A percentile compares a stretch with the other conserved stretches of the same genome.
These are phyloP conservation scores for Ustilaginoidea virens DNA, from an alignment of 2,329 filamentous ascomycete genomes.

Conservation along the genomic window DNA sequence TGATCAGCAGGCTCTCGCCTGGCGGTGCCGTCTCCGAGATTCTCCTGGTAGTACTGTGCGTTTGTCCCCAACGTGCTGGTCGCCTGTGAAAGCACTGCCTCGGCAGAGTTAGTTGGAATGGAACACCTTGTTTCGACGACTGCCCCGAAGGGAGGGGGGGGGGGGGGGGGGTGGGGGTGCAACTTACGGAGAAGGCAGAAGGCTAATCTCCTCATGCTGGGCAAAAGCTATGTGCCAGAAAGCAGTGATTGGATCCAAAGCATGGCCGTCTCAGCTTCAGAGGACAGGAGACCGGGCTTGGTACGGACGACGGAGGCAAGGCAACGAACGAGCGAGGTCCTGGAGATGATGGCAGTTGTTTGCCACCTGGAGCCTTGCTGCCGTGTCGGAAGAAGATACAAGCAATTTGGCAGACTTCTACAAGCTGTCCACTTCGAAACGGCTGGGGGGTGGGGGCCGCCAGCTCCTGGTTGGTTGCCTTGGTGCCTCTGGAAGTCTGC, in stretches of 20 bases:
- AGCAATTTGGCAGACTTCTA: conserved; percentile 1
- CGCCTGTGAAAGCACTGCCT: conserved; percentile 36
- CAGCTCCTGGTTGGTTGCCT: too few relatives aligned
- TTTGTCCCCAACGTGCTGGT: conserved; percentile 21
- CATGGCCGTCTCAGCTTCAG: conserved; percentile 12
- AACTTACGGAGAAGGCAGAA: conserved; percentile 28
- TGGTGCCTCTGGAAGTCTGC: too few relatives aligned
- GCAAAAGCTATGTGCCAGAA: conserved; percentile 19
- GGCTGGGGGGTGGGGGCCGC: too few relatives aligned
- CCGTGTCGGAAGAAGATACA: background rate
- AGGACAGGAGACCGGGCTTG: too few relatives aligned
- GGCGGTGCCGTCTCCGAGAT: conserved; percentile 14
- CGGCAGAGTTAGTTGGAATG: too few relatives aligned
- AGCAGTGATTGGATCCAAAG: conserved; percentile 9
- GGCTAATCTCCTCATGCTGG: conserved; percentile 24
- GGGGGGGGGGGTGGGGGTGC: conserved; percentile 1
- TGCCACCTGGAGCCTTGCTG: too few relatives aligned
- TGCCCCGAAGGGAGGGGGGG: conserved; percentile 3
- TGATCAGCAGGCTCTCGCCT: conserved; percentile 16
- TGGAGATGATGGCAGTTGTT: too few relatives aligned
- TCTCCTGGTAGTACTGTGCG: conserved; percentile 21
- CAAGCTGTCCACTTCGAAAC: conserved; percentile 8
- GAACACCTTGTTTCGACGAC: conserved; percentile 10
- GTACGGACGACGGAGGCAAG: too few relatives aligned
- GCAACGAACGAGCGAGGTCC: too few relatives aligned